Percentiles rank a stretch among this genome's conserved stretches.
These are phyloP conservation scores for Coemansia sp. DNA, from an alignment of 192 early-diverging fungal species.

Conservation along the genomic window DNA sequence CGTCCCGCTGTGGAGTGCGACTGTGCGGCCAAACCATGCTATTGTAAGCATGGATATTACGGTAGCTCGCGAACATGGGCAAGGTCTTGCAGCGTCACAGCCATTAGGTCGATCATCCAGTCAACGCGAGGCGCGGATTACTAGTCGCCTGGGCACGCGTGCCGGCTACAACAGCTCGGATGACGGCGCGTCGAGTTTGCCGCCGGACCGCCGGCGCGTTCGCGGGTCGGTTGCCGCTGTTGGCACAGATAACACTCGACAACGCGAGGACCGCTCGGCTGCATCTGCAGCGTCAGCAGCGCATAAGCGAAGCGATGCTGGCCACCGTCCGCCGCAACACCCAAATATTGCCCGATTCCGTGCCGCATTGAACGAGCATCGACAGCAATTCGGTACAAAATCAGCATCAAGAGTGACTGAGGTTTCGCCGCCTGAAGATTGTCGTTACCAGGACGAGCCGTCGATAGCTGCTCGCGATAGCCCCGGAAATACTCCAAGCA, in stretches of 20 bases:
- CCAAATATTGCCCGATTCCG: slow-evolving; percentile 34
- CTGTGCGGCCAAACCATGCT: slow-evolving; percentile 5
- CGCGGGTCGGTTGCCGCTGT: background rate
- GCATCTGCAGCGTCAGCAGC: background rate
- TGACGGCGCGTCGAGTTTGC: slow-evolving; percentile 1
- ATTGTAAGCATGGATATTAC: slow-evolving; percentile 25
- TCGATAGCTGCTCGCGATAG: background rate
- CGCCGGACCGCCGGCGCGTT: slow-evolving; percentile 8
- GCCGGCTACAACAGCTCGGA: slow-evolving; percentile 5
- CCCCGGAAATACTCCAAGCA: background rate
- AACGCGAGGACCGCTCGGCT: background rate
- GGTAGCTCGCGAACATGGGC: background rate
- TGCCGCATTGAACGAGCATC: slow-evolving; percentile 20
- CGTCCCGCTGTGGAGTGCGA: slow-evolving; percentile 23
- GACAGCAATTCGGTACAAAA: background rate
- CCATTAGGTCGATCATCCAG: slow-evolving; percentile 5
- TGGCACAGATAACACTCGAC: background rate
- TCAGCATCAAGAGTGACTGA: too few relatives aligned
- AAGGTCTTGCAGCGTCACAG: background rate
- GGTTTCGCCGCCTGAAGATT: too few relatives aligned
- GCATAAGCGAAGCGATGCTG: background rate
- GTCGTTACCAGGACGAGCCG: too few relatives aligned
- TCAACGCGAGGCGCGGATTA: slow-evolving; percentile 6
- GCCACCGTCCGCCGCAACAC: slow-evolving; percentile 30
- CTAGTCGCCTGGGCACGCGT: background rate